Evolutionary conservation across 1,139 yeast genomes (phyloP).

Genomic region (Hemisphaericaspora xylofermentans): DNA sequence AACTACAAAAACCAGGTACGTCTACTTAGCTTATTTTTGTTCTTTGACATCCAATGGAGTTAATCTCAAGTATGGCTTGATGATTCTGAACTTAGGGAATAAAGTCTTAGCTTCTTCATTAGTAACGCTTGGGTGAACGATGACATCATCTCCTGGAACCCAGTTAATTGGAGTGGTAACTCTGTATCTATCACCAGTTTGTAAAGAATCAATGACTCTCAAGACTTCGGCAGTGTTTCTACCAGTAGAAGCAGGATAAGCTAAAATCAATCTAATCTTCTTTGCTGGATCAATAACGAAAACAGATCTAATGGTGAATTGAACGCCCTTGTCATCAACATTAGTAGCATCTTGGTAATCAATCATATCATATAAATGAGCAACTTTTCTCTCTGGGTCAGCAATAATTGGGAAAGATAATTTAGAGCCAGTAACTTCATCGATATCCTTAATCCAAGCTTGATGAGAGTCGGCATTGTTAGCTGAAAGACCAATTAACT

Average conservation of each 20-base stretch:
- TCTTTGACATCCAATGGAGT: conserved; percentile 29
- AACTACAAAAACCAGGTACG: neutral
- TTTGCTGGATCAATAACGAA: conserved; percentile 80
- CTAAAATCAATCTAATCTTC: conserved; percentile 66
- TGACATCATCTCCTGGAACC: conserved; percentile 85
- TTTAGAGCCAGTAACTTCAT: conserved; percentile 67
- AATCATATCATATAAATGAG: conserved; percentile 74
- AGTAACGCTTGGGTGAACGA: conserved; percentile 70
- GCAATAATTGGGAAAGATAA: conserved; percentile 79
- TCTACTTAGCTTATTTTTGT: conserved; percentile 3
- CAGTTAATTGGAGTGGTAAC: conserved; percentile 85
- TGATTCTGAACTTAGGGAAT: conserved; percentile 73
- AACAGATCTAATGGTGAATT: conserved; percentile 79
- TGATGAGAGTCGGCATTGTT: conserved; percentile 69
- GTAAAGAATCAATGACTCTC: conserved; percentile 78
- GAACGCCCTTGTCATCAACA: conserved; percentile 67
- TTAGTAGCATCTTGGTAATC: conserved; percentile 83
- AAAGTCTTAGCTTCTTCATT: conserved; percentile 70
- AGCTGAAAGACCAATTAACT: conserved; percentile 78
- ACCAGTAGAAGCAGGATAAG: conserved; percentile 86
- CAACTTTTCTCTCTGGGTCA: conserved; percentile 69
- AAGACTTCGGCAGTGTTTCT: conserved; percentile 86
- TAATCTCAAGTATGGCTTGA: conserved; percentile 71
- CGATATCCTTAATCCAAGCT: conserved; percentile 82
- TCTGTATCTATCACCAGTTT: conserved; percentile 68